A percentile compares a stretch with the other conserved stretches of the same genome.
Conservation (phyloP, 768 basidiomycete genomes). For the Floccularia luteovirens region DNA sequence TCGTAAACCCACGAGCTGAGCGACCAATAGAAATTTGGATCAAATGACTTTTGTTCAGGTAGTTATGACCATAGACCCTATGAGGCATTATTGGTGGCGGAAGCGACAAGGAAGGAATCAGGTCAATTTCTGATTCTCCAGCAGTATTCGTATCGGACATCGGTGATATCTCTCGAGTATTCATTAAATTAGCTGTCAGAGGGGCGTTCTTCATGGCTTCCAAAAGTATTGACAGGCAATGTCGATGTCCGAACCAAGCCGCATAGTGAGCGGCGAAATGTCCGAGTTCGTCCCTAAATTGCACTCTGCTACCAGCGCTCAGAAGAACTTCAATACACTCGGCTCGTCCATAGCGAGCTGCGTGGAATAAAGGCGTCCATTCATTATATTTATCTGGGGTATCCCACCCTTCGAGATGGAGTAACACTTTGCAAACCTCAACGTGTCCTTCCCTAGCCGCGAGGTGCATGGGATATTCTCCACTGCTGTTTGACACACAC, state of each 20-base stretch:
- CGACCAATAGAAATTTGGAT: constrained; percentile 84
- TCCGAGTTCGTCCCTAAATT: constrained; percentile 75
- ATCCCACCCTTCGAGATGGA: constrained; percentile 74
- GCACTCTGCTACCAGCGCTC: constrained; percentile 70
- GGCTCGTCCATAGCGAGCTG: constrained; percentile 78
- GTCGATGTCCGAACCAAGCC: constrained; percentile 89
- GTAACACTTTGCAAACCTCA: constrained; percentile 72
- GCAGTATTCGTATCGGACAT: constrained; percentile 23
- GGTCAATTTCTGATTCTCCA: constrained; percentile 71
- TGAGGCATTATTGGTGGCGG: constrained; percentile 99
- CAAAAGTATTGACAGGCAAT: constrained; percentile 57
- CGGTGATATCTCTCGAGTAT: constrained; percentile 28
- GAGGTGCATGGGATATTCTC: constrained; percentile 95
- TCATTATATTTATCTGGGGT: constrained; percentile 94
- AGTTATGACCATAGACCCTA: constrained; percentile 95
- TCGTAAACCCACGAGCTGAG: constrained; percentile 30
- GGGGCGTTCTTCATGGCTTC: constrained; percentile 26
- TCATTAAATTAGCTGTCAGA: constrained; percentile 11
- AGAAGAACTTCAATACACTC: constrained; percentile 74
- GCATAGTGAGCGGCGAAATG: constrained; percentile 89
- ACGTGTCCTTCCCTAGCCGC: constrained; percentile 90
- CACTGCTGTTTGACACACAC: constrained; percentile 83
- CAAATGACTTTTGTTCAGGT: constrained; percentile 78
- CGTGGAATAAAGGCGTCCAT: constrained; percentile 97
- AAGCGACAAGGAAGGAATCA: constrained; percentile 89